phyloP scores from a whole-genome alignment of 2,329 filamentous ascomycete species.

The Juglanconis oblonga region DNA sequence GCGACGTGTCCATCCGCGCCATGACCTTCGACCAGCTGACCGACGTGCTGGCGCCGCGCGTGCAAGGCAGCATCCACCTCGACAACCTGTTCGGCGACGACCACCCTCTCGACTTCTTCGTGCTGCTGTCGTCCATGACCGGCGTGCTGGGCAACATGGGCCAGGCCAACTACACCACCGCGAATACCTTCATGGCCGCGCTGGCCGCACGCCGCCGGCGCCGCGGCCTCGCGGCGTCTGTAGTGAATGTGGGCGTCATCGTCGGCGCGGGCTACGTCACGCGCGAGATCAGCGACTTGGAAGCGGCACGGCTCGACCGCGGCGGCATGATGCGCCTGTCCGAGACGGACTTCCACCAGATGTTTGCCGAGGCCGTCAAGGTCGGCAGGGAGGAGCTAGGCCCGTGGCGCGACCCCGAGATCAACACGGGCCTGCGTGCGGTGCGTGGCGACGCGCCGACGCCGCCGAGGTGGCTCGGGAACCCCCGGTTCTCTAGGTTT shows the following conservation, averaged over 20 bases:
- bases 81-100: slow-evolving; percentile 20
- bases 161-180: slow-evolving; percentile 42
- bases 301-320: no score
- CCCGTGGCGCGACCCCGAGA: no score
- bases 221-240: slow-evolving; percentile 16
- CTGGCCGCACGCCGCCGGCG: slow-evolving; percentile 18
- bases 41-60: slow-evolving; percentile 23
- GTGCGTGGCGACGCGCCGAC: no score
- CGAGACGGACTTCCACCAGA: no score
- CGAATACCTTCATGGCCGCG: slow-evolving; percentile 29
- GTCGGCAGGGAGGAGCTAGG: no score
- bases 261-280: slow-evolving; percentile 22
- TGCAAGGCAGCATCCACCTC: slow-evolving; percentile 26
- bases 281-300: slow-evolving; percentile 8
- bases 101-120: slow-evolving; percentile 36
- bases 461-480: no score
- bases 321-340: no score
- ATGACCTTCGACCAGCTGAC: slow-evolving; percentile 22
- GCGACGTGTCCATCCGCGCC: slow-evolving; percentile 21
- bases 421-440: no score
- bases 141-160: slow-evolving; percentile 42
- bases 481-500: no score
- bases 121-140: slow-evolving; percentile 38
- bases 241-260: slow-evolving; percentile 18
- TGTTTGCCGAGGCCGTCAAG: no score